phyloP scores from a whole-genome alignment of 148 eudicot species.

The Vaccinium macrocarpon region DNA sequence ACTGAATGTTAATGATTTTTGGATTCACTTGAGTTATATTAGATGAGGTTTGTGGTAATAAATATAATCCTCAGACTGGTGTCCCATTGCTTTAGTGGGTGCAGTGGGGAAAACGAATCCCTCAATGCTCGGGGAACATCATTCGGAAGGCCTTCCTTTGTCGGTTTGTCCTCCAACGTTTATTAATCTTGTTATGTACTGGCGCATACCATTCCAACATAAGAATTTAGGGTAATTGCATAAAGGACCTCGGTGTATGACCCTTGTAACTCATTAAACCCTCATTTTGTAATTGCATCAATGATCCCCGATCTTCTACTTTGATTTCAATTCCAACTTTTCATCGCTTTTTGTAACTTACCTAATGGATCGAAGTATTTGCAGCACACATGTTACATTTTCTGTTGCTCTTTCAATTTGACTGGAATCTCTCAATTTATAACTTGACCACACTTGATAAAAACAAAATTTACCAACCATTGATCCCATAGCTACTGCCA shows the following conservation, averaged over 20 bases:
- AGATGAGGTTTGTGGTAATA: neutral
- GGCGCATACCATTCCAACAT: neutral
- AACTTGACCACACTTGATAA: neutral
- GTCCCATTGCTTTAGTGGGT: neutral
- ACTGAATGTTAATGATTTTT: neutral
- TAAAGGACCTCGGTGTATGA: neutral
- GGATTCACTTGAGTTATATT: neutral
- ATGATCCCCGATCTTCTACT: neutral
- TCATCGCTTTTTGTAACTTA: neutral
- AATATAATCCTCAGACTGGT: neutral
- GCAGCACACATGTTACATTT: neutral
- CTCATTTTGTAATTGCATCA: neutral
- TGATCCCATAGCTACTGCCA: neutral
- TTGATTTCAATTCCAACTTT: neutral
- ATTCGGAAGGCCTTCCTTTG: neutral
- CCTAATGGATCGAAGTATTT: neutral
- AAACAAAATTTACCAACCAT: neutral
- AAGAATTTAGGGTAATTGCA: neutral
- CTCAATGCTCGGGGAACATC: neutral
- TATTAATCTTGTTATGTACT: neutral
- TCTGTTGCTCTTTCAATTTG: neutral
- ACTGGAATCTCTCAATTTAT: neutral
- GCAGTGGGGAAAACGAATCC: neutral
- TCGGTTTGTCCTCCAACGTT: neutral
- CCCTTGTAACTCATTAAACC: slow-evolving; percentile 2